phyloP scores from a whole-genome alignment of 441 rosid species.

The Euphorbia corollata region DNA sequence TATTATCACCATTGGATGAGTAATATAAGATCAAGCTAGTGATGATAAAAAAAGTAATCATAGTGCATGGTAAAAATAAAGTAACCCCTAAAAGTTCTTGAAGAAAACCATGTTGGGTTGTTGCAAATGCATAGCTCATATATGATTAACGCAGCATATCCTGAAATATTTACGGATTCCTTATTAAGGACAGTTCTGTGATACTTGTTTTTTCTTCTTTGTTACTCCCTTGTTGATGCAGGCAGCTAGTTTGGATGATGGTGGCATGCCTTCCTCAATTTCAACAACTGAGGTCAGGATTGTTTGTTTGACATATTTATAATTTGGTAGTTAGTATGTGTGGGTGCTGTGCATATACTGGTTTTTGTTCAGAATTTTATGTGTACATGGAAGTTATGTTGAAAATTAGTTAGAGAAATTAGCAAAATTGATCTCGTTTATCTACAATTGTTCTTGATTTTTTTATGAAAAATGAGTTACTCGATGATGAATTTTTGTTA shows the following conservation, averaged over 20 bases:
- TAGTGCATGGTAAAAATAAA: too few species aligned
- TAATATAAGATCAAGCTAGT: too few species aligned
- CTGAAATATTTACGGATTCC: not conserved
- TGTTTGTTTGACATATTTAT: not conserved
- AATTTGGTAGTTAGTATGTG: not conserved
- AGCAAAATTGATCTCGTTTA: not conserved
- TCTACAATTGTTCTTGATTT: too few species aligned
- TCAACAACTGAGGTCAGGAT: constrained; percentile 59
- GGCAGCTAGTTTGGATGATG: constrained; percentile 38
- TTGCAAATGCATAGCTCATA: too few species aligned
- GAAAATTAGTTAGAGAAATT: not conserved
- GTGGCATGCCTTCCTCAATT: constrained; percentile 33
- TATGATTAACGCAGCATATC: too few species aligned
- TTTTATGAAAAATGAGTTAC: too few species aligned
- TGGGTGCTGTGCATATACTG: not conserved
- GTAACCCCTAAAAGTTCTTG: too few species aligned
- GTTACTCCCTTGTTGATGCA: constrained; percentile 24
- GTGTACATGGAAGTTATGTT: not conserved
- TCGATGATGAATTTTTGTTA: not conserved
- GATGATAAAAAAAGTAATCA: too few species aligned
- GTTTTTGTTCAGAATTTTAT: not conserved
- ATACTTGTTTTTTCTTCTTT: not conserved
- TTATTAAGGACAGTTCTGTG: not conserved
- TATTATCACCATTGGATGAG: too few species aligned
- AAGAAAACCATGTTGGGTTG: too few species aligned